These are phyloP conservation scores for Apocynum venetum DNA, from an alignment of 257 asterid species.

Conservation along the genomic window DNA sequence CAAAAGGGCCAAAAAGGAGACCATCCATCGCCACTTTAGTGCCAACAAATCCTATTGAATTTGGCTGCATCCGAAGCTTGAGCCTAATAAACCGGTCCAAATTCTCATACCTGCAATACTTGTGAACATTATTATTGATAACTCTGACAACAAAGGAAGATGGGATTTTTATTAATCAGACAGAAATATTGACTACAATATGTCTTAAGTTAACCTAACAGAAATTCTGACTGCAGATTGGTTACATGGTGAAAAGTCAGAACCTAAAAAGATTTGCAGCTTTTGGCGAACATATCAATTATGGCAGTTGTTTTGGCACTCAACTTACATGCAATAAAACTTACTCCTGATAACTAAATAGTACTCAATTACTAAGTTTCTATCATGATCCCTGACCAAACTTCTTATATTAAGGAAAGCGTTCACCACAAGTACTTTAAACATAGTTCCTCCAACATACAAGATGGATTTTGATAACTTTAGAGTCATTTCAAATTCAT, in stretches of 20 bases:
- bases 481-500: neutral
- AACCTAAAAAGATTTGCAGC: neutral
- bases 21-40: constrained; percentile 35
- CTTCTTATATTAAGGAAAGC: neutral
- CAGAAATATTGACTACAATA: neutral
- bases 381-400: neutral
- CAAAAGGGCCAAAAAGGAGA: constrained; percentile 26
- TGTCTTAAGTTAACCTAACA: neutral
- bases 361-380: neutral
- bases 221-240: neutral
- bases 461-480: neutral
- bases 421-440: neutral
- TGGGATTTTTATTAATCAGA: neutral
- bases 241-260: neutral
- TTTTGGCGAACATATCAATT: neutral
- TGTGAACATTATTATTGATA: neutral
- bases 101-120: constrained; percentile 29
- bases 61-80: constrained; percentile 23
- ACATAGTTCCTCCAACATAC: neutral
- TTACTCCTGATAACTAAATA: neutral
- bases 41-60: constrained; percentile 24
- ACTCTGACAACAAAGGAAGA: neutral
- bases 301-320: no score
- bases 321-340: neutral
- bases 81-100: constrained; percentile 30